A percentile compares a stretch with the other conserved stretches of the same genome.
These are phyloP conservation scores for Geosiphon pyriformis DNA, from an alignment of 192 early-diverging fungal species.

Conservation along the genomic window DNA sequence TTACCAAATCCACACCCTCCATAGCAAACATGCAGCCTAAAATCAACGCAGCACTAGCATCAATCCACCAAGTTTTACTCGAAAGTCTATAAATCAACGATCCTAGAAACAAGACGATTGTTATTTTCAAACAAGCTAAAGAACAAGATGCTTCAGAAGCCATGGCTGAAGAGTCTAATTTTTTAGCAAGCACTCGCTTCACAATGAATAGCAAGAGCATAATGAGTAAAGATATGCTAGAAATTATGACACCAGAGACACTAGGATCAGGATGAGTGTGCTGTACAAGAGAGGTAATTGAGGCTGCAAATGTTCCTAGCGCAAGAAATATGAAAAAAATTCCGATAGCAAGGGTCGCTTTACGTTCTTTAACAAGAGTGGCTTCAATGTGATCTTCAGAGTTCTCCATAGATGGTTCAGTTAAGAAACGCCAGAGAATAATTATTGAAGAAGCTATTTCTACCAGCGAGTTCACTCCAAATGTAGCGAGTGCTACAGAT, in stretches of 20 bases:
- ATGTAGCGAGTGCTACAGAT: background rate
- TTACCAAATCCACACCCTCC: slow-evolving; percentile 11
- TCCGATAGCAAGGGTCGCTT: slow-evolving; percentile 7
- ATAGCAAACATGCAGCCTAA: slow-evolving; percentile 6
- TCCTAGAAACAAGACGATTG: background rate
- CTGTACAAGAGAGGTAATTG: slow-evolving; percentile 3
- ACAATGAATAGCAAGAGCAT: slow-evolving; percentile 4
- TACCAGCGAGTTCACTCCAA: slow-evolving; percentile 7
- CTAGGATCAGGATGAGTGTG: background rate
- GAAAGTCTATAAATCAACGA: slow-evolving; percentile 5
- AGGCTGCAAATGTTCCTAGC: background rate
- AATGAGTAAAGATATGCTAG: slow-evolving; percentile 11
- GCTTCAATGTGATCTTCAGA: background rate
- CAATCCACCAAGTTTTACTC: slow-evolving; percentile 12
- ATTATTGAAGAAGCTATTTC: slow-evolving; percentile 11
- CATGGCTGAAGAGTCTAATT: slow-evolving; percentile 11
- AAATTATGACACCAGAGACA: slow-evolving; percentile 8
- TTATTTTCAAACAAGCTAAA: slow-evolving; percentile 17
- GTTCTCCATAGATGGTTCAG: background rate
- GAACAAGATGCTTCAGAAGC: slow-evolving; percentile 15
- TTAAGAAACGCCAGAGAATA: slow-evolving; percentile 15
- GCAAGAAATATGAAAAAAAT: slow-evolving; percentile 6
- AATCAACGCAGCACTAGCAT: slow-evolving; percentile 10
- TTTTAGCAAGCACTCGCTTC: slow-evolving; percentile 4
- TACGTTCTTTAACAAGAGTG: slow-evolving; percentile 2